Base-by-base conservation (phyloP, 148 eudicot genomes). In the Amaranthus hypochondriacus region DNA sequence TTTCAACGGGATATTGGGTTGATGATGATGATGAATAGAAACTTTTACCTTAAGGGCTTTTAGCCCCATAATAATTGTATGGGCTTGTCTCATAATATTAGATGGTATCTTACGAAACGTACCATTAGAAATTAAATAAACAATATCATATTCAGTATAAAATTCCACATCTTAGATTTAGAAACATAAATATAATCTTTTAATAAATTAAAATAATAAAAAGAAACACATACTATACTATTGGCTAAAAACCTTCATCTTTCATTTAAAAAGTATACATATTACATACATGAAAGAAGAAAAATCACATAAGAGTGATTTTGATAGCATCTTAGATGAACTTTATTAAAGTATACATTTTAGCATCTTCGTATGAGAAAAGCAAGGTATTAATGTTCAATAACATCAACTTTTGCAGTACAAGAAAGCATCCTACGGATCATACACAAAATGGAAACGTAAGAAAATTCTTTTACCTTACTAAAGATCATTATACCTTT, bases 351-450 rank as follows among this genome's bases (percentile, higher is more conserved):
- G 62, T 71, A 56, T 56, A 71, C 42, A 57, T 1, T 18, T 46
- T 4, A 1, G 53, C 15, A 6, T 66, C 11, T 18, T 67, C 4
- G n/a, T 1, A 15, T 7, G 18, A 28, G 21, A 28, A 42, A 70
- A 39, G 5, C 52, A n/a, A 2, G 47, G 5, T 48, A 12, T 50
- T 61, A 61, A n/a, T 61, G 68, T 3, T 63, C 52, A 39, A 65
- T 75, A 62, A 75, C 85, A 70, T 82, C 85, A 62, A 82, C 78
- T 52, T 79, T 85, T 42, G 80, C 65, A 48, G 82, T 76, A 61
- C 88, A 83, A 47, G 88, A 69, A 52, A 86, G 75, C 77, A 86
- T 59, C 80, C 80, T 77, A 51, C 76, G 75, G 9, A 86, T 43
- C 68, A 75, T 60, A 66, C 52, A 60, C 47, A 69, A 53, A 12